phyloP scores from a whole-genome alignment of 495 filamentous ascomycete genomes.

The Aspergillus mulundensis region DNA sequence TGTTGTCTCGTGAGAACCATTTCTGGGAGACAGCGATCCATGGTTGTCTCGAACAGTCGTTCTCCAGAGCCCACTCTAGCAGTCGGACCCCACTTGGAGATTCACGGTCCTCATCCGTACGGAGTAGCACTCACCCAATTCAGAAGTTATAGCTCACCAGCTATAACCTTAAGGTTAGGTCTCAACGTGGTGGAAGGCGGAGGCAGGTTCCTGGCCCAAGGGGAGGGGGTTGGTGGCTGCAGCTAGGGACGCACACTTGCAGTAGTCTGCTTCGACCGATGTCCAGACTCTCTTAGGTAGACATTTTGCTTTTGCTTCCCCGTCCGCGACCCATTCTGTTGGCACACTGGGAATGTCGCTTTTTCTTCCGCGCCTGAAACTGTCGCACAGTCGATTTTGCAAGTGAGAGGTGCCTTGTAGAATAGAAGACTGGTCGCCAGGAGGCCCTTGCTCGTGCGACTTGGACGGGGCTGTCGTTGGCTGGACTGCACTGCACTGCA shows the following conservation, averaged over 20 bases:
- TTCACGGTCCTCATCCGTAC: background rate
- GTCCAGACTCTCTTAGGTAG: background rate
- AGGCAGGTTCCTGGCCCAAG: conserved; percentile 10
- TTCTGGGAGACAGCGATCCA: background rate
- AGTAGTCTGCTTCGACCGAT: conserved; percentile 11
- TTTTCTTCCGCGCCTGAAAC: background rate
- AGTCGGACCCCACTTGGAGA: background rate
- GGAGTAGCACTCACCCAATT: background rate
- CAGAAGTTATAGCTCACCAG: background rate
- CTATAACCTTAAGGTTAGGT: background rate
- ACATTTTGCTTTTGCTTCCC: background rate
- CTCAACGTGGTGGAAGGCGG: background rate
- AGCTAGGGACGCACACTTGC: conserved; percentile 21
- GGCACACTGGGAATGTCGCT: background rate
- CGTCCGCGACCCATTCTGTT: background rate
- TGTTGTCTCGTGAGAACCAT: no score
- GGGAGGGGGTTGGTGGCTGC: conserved; percentile 14
- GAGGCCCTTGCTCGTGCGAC: conserved; percentile 10
- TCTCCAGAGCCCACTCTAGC: background rate
- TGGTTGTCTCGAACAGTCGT: background rate
- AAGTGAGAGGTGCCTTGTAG: background rate
- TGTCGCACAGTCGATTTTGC: background rate
- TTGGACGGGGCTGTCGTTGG: conserved; percentile 7
- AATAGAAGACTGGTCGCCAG: background rate
- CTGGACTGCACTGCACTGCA: conserved; percentile 1